These are phyloP conservation scores for Fonsecaea monophora DNA, from an alignment of 2,329 filamentous ascomycete species.

Conservation along the genomic window DNA sequence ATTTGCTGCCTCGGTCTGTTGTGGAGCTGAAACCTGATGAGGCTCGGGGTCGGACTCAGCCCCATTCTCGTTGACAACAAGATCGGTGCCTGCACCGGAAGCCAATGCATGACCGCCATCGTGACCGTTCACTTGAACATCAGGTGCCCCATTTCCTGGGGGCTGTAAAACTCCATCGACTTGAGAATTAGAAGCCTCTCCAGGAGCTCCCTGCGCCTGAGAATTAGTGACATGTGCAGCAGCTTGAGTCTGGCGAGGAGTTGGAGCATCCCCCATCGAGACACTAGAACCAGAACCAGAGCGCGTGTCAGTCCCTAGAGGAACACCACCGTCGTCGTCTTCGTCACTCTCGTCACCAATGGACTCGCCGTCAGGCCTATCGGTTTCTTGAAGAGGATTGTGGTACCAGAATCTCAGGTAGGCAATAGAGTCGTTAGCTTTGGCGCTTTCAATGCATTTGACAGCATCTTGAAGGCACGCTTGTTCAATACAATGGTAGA, in stretches of 20 bases:
- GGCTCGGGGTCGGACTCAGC: conserved; percentile 53
- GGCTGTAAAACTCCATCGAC: not conserved
- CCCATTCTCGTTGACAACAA: conserved; percentile 48
- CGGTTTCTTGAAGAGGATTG: conserved; percentile 69
- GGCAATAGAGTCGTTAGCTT: conserved; percentile 88
- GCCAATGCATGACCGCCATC: conserved; percentile 6
- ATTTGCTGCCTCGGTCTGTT: conserved; percentile 27
- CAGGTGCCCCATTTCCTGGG: not conserved
- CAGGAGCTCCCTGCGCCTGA: not conserved
- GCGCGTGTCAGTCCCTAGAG: conserved; percentile 44
- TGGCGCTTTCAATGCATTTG: conserved; percentile 80
- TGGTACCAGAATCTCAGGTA: conserved; percentile 86
- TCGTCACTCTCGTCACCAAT: conserved; percentile 56
- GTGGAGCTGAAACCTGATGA: conserved; percentile 37
- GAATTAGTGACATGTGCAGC: not conserved
- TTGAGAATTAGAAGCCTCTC: not conserved
- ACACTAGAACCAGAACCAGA: conserved; percentile 44
- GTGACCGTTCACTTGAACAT: not conserved
- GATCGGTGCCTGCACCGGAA: conserved; percentile 56
- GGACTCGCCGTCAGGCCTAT: conserved; percentile 52
- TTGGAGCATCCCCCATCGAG: conserved; percentile 40
- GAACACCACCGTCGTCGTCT: conserved; percentile 55
- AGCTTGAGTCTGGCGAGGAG: conserved; percentile 22
- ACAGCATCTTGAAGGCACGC: conserved; percentile 78
- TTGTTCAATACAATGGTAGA: conserved; percentile 85